These are phyloP conservation scores for Xylaria sp. DNA, from an alignment of 2,329 filamentous ascomycete genomes.

Conservation along the genomic window DNA sequence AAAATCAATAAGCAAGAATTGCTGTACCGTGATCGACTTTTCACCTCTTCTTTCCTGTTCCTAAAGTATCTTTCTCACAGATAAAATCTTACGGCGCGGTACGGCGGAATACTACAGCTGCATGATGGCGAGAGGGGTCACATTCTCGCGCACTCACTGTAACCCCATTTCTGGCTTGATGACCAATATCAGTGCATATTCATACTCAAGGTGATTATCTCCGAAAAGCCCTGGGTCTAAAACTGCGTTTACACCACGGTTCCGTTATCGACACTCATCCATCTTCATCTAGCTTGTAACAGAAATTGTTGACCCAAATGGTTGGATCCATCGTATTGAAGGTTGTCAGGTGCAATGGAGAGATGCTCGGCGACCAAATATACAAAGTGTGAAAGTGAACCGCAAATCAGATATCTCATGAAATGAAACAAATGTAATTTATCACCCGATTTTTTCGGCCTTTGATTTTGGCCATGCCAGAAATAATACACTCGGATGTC, in stretches of 20 bases:
- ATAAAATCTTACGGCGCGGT: background rate
- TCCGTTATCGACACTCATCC: too few species aligned
- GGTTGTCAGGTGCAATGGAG: background rate
- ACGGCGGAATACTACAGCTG: background rate
- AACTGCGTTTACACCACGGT: background rate
- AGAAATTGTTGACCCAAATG: background rate
- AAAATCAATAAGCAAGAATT: too few species aligned
- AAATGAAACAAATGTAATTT: slow-evolving; percentile 30
- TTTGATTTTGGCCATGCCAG: slow-evolving; percentile 28
- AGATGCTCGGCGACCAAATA: background rate
- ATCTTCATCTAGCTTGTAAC: background rate
- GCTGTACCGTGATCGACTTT: background rate
- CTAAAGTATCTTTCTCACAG: too few species aligned
- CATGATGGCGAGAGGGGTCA: background rate
- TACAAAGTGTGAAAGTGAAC: slow-evolving; percentile 1
- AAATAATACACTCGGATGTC: slow-evolving; percentile 38
- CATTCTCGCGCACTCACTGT: background rate
- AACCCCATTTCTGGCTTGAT: background rate
- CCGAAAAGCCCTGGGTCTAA: background rate
- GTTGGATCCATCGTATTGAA: background rate
- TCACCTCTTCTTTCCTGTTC: background rate
- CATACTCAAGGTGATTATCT: background rate
- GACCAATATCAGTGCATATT: background rate
- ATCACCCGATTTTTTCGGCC: slow-evolving; percentile 33
- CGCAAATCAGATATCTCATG: slow-evolving; percentile 5